phyloP scores from a whole-genome alignment of 2,329 filamentous ascomycete genomes.

The Bipolaris bicolor region DNA sequence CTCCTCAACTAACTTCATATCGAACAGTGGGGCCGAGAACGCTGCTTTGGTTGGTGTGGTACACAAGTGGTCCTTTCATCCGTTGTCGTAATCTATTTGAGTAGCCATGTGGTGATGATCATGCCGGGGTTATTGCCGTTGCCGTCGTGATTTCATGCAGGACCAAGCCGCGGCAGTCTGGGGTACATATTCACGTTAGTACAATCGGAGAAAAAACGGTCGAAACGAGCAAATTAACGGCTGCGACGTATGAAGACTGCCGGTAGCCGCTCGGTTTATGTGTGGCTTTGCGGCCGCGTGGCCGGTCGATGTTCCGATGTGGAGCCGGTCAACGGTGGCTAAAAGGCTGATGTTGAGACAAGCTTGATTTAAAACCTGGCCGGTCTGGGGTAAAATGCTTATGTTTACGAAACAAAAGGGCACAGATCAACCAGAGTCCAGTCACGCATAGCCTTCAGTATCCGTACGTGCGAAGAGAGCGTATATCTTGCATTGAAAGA shows the following conservation, averaged over 20 bases:
- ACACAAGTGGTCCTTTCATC: slow-evolving; percentile 41
- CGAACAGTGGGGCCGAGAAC: slow-evolving; percentile 32
- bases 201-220: slow-evolving; percentile 17
- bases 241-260: slow-evolving; percentile 6
- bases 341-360: slow-evolving; percentile 25
- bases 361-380: slow-evolving; percentile 13
- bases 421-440: neutral
- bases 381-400: slow-evolving; percentile 23
- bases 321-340: slow-evolving; percentile 24
- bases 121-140: slow-evolving; percentile 34
- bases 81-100: slow-evolving; percentile 40
- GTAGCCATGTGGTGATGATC: slow-evolving; percentile 31
- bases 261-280: slow-evolving; percentile 17
- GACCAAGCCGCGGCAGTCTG: slow-evolving; percentile 35
- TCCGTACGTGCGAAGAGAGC: slow-evolving; percentile 11
- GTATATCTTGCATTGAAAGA: slow-evolving; percentile 1
- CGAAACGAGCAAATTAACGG: slow-evolving; percentile 31
- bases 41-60: slow-evolving; percentile 20
- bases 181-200: slow-evolving; percentile 39
- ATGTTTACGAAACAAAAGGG: slow-evolving; percentile 5
- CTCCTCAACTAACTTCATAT: slow-evolving; percentile 23
- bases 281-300: slow-evolving; percentile 17
- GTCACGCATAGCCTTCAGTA: neutral
- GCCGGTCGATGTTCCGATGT: slow-evolving; percentile 14
- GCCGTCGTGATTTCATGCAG: slow-evolving; percentile 30